Evolutionary conservation across 139 green algal genomes (phyloP), one percentile per base, ranked within the genome.

Genomic region (Chlamydomonas urium): DNA sequence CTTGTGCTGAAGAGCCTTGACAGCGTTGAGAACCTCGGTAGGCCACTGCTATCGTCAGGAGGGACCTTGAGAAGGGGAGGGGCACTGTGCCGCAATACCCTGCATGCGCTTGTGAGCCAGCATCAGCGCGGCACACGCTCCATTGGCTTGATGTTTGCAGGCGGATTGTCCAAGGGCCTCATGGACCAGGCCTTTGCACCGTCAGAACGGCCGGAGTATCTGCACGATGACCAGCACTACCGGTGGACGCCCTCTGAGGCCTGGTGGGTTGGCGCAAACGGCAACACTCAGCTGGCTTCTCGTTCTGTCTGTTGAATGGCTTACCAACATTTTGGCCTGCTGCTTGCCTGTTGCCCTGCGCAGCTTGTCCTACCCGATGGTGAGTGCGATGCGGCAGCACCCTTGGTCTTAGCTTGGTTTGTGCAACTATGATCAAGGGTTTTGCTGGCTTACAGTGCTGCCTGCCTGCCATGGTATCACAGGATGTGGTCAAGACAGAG

Each of bases 191-290:
- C 65, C 4, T 78, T 78, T 31, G 35, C 65, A 10, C 0, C 35
- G 10, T 35, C 31, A 35, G 38, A 19, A 38, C 50, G 35, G 38
- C 73, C 73, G 0, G 0, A 23, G 3, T 69, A 78, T 32, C 63
- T 78, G 2, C 36, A 35, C 2, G 48, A 68, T 1, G 60, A 69
- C 29, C n/a, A 28, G 5, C 73, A 70, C 50, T 78, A 73, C 50
- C 73, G 71, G 32, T 78, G 38, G 63, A 78, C 72, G 0, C 65
- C 73, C 1, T 47, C 74, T 1, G 36, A 71, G 56, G 38, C 60
- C 4, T 79, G 66, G 45, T 58, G 28, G 19, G 47, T 33, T 35
- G 23, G 37, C 19, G 17, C 45, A n/a, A n/a, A n/a, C n/a, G n/a
- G n/a, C n/a, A n/a, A n/a, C n/a, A n/a, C n/a, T n/a, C n/a, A n/a